Percentiles rank a stretch among this genome's conserved stretches.
Conservation (phyloP, 768 basidiomycete species). For the Strobilomyces confusus region DNA sequence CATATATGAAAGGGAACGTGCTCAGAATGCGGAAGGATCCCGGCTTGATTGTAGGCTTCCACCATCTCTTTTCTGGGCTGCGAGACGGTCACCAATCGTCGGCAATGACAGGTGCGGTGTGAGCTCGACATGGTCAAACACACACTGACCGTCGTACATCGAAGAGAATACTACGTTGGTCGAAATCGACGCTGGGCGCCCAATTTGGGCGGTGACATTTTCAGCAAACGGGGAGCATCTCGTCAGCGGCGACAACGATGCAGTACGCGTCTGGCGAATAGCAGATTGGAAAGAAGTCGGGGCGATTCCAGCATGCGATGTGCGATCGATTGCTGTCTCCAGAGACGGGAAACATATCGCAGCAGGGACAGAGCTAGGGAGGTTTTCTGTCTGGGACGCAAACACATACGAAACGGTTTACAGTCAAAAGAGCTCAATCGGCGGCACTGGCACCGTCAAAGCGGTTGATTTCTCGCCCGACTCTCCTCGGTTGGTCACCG, state of each 20-base stretch:
- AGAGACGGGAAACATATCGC: background rate
- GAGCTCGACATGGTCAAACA: background rate
- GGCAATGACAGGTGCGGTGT: background rate
- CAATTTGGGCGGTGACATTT: background rate
- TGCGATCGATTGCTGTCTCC: background rate
- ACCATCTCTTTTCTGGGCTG: background rate
- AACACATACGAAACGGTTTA: background rate
- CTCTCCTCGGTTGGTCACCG: background rate
- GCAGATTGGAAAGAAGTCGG: background rate
- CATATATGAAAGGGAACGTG: background rate
- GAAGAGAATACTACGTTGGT: background rate
- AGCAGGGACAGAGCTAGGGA: background rate
- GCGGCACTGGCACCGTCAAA: background rate
- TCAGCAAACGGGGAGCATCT: background rate
- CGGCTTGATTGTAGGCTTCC: background rate
- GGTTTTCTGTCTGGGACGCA: background rate
- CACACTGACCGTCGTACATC: background rate
- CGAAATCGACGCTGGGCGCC: background rate
- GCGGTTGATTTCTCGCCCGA: background rate
- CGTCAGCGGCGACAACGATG: background rate
- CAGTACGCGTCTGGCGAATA: background rate
- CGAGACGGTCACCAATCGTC: background rate
- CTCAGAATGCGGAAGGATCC: background rate
- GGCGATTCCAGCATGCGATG: background rate
- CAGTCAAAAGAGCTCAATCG: background rate